A percentile compares a stretch with the other conserved stretches of the same genome.
These are phyloP conservation scores for Paramyrothecium roridum DNA, from an alignment of 2,329 filamentous ascomycete genomes.

Conservation along the genomic window DNA sequence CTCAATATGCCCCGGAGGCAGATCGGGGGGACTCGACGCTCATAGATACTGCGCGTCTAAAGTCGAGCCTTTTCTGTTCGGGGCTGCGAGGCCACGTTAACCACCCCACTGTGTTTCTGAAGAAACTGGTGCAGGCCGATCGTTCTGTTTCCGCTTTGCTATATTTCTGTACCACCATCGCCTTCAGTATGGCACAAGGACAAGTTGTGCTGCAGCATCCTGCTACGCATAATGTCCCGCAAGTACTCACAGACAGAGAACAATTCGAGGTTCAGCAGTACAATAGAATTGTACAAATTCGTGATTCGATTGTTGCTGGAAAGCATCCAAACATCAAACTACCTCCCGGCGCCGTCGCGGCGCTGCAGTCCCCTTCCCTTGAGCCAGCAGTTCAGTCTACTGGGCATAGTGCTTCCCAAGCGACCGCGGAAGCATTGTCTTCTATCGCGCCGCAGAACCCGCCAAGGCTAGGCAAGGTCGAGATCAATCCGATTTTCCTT, in stretches of 20 bases:
- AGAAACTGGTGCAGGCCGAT: not conserved
- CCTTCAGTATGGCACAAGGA: conserved; percentile 22
- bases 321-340: conserved; percentile 63
- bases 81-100: no score
- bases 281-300: conserved; percentile 76
- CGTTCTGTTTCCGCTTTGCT: not conserved
- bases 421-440: conserved; percentile 16
- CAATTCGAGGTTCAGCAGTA: conserved; percentile 64
- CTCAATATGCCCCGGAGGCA: no score
- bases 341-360: conserved; percentile 35
- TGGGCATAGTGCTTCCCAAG: not conserved
- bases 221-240: conserved; percentile 15
- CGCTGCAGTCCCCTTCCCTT: conserved; percentile 10
- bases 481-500: conserved; percentile 79
- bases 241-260: conserved; percentile 39
- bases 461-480: conserved; percentile 52
- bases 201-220: conserved; percentile 11
- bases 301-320: conserved; percentile 77
- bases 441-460: conserved; percentile 24
- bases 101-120: no score
- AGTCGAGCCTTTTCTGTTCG: no score
- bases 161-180: conserved; percentile 8
- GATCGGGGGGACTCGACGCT: no score
- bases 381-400: not conserved
- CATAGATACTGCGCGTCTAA: no score